Evolutionary conservation across 139 green algal genomes (phyloP).

Genomic region (Picochlorum sp.): DNA sequence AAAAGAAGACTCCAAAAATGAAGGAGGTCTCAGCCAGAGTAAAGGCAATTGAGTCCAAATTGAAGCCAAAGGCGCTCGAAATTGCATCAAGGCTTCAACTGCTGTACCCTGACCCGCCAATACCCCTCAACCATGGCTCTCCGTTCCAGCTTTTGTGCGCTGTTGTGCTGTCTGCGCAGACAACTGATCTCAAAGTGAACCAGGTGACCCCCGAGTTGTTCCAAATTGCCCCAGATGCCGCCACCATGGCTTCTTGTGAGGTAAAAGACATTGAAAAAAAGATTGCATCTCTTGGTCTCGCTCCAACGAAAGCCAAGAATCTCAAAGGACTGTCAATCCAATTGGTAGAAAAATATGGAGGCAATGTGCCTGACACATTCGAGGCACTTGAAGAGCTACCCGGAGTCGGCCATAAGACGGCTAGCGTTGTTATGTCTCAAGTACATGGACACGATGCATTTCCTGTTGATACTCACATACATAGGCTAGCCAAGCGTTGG

Average conservation of each 20-base stretch:
- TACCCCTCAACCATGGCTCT: constrained; percentile 54
- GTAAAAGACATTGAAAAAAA: constrained; percentile 31
- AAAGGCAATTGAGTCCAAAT: neutral
- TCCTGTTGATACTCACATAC: constrained; percentile 88
- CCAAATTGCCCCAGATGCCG: constrained; percentile 30
- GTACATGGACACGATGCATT: constrained; percentile 44
- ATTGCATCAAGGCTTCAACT: constrained; percentile 45
- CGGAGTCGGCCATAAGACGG: constrained; percentile 73
- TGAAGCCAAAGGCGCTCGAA: constrained; percentile 32
- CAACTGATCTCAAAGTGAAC: constrained; percentile 69
- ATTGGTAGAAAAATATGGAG: constrained; percentile 54
- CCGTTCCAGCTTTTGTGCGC: constrained; percentile 73
- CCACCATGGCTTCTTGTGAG: constrained; percentile 34
- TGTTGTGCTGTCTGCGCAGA: constrained; percentile 67
- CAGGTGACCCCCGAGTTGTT: constrained; percentile 60
- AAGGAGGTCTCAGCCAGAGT: constrained; percentile 5
- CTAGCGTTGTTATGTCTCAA: constrained; percentile 20
- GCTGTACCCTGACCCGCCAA: constrained; percentile 56
- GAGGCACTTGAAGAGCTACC: constrained; percentile 68
- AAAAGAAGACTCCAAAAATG: neutral
- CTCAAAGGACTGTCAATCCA: constrained; percentile 34
- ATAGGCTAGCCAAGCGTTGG: constrained; percentile 62
- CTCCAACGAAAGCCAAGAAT: constrained; percentile 77
- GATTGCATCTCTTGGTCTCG: constrained; percentile 69
- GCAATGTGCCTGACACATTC: constrained; percentile 56